Percentiles rank a stretch among this genome's conserved stretches.
Conservation (phyloP, 805 yeast genomes). For the Wickerhamiella allomyrinae region DNA sequence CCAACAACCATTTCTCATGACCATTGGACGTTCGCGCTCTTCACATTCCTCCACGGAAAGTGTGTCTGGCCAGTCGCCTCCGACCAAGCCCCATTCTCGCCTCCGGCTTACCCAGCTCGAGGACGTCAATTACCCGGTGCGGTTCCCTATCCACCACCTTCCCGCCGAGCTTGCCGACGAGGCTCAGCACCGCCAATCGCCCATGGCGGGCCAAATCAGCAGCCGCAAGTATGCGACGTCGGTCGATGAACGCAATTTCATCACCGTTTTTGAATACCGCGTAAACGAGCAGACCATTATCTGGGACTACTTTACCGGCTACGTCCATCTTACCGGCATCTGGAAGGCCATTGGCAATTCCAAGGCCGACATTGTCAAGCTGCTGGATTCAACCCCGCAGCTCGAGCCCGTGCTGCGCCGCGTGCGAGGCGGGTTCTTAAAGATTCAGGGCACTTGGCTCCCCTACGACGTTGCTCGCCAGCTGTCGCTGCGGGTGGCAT, state of each 20-base stretch:
- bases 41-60: too few relatives aligned
- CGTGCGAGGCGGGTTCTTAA: conserved; percentile 79
- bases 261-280: conserved; percentile 59
- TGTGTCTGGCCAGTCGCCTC: too few relatives aligned
- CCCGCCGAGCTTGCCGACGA: conserved; percentile 12
- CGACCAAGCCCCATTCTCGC: background rate
- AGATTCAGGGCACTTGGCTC: conserved; percentile 91
- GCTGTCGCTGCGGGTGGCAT: conserved; percentile 64
- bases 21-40: too few relatives aligned
- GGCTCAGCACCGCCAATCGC: conserved; percentile 10
- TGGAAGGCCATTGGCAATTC: conserved; percentile 64
- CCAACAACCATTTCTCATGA: too few relatives aligned
- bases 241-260: conserved; percentile 53
- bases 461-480: conserved; percentile 54
- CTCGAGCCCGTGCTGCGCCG: conserved; percentile 50
- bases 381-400: conserved; percentile 49
- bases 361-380: conserved; percentile 64
- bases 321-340: conserved; percentile 74
- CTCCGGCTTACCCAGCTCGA: conserved; percentile 1
- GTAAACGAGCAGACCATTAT: conserved; percentile 60
- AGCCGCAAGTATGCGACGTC: conserved; percentile 45
- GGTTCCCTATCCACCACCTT: conserved; percentile 19
- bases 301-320: conserved; percentile 78
- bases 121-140: conserved; percentile 17
- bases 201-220: conserved; percentile 11